These are phyloP conservation scores for Clausena lansium DNA, from an alignment of 345 rosid genomes.

Conservation along the genomic window DNA sequence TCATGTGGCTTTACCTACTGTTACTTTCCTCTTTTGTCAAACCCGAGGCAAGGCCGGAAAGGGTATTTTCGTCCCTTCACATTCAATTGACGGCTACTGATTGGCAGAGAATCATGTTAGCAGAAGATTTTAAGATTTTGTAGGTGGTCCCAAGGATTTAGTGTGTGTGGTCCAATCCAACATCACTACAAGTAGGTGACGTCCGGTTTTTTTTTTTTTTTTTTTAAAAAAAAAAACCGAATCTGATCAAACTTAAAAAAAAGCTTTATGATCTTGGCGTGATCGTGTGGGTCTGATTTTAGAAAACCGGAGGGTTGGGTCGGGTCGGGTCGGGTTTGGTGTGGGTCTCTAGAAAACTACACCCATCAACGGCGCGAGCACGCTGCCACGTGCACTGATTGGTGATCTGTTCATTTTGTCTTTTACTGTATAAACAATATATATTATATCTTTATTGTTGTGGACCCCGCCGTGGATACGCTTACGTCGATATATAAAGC, in stretches of 20 bases:
- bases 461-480: constrained; percentile 27
- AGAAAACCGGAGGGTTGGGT: not conserved
- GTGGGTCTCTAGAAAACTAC: constrained; percentile 15
- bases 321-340: too few relatives aligned
- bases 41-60: constrained; percentile 19
- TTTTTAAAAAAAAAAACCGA: too few relatives aligned
- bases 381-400: constrained; percentile 15
- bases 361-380: not conserved
- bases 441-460: constrained; percentile 29
- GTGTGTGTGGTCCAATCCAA: constrained; percentile 12
- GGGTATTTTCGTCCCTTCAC: constrained; percentile 11
- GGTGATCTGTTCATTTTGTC: constrained; percentile 22
- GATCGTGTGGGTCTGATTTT: constrained; percentile 2
- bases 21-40: constrained; percentile 18
- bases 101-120: constrained; percentile 36
- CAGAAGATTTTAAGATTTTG: constrained; percentile 40
- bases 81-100: constrained; percentile 38
- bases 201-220: not conserved
- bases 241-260: not conserved
- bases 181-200: not conserved
- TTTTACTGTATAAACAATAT: constrained; percentile 18
- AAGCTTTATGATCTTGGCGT: not conserved
- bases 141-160: constrained; percentile 12
- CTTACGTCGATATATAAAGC: constrained; percentile 24
- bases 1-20: constrained; percentile 11